phyloP scores from a whole-genome alignment of 176 grass and related monocot genomes.

The Alopecurus myosuroides region DNA sequence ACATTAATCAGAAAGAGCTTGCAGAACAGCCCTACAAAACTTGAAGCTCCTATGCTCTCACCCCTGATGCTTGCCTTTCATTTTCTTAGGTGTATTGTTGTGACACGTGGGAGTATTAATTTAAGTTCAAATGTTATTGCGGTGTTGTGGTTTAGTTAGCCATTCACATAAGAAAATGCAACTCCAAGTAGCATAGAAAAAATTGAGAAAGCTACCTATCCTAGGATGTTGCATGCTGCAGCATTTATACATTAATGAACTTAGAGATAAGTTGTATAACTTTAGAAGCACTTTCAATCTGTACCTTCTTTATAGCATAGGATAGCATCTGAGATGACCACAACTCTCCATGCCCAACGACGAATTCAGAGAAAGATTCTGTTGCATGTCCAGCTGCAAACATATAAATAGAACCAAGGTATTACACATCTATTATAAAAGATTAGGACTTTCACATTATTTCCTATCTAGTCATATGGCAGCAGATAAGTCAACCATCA shows the following conservation, averaged over 20 bases:
- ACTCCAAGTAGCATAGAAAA: not conserved
- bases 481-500: constrained; percentile 1
- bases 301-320: constrained; percentile 88
- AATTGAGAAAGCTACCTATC: not conserved
- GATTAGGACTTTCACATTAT: not conserved
- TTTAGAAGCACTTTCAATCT: constrained; percentile 10
- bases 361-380: constrained; percentile 95
- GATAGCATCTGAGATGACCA: constrained; percentile 97
- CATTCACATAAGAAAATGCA: not conserved
- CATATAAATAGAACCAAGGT: constrained; percentile 3
- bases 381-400: constrained; percentile 96
- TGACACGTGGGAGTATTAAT: not conserved
- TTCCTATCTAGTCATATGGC: not conserved
- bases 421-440: constrained; percentile 16
- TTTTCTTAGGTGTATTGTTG: constrained; percentile 2
- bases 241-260: not conserved
- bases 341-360: constrained; percentile 95
- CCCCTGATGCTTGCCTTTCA: not conserved
- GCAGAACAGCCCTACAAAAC: not conserved
- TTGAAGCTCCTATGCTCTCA: not conserved
- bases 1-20: not conserved
- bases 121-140: not conserved
- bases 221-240: not conserved
- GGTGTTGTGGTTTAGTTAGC: not conserved
- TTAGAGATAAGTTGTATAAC: not conserved